A percentile compares a stretch with the other conserved stretches of the same genome.
Evolutionary conservation across 2,329 filamentous ascomycete species (phyloP).

Genomic region (Phyllosticta paracitricarpa): DNA sequence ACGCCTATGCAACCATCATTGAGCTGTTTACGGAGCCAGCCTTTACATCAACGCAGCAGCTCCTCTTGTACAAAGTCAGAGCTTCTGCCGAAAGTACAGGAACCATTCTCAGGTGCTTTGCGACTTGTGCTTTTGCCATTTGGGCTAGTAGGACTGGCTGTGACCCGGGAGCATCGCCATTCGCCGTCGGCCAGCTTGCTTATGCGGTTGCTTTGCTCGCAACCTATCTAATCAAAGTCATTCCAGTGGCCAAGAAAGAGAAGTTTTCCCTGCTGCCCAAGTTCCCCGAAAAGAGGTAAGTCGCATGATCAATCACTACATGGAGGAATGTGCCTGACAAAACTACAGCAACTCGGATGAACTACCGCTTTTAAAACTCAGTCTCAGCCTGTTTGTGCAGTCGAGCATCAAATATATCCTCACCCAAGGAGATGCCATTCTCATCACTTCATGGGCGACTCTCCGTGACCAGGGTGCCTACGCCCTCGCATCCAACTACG

Average conservation of each 20-base stretch:
- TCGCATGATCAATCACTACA: slow-evolving; percentile 7
- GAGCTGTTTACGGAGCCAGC: slow-evolving; percentile 81
- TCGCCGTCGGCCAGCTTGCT: slow-evolving; percentile 73
- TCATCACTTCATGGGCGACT: slow-evolving; percentile 68
- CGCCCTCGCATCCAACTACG: slow-evolving; percentile 85
- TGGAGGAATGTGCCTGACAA: background rate
- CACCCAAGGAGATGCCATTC: slow-evolving; percentile 86
- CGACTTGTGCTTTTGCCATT: slow-evolving; percentile 62
- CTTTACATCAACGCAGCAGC: slow-evolving; percentile 79
- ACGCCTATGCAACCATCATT: slow-evolving; percentile 49
- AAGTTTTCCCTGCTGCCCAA: slow-evolving; percentile 59
- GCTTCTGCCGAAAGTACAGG: slow-evolving; percentile 76
- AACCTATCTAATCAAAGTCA: slow-evolving; percentile 60
- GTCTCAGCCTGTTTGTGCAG: slow-evolving; percentile 76
- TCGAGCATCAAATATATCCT: slow-evolving; percentile 85
- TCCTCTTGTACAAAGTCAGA: slow-evolving; percentile 67
- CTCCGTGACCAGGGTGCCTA: slow-evolving; percentile 82
- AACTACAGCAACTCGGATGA: background rate
- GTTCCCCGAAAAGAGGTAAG: slow-evolving; percentile 34
- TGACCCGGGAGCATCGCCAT: slow-evolving; percentile 70
- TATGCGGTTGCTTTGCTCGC: slow-evolving; percentile 61
- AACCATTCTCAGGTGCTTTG: slow-evolving; percentile 64
- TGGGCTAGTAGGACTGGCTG: slow-evolving; percentile 45
- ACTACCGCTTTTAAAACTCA: slow-evolving; percentile 55
- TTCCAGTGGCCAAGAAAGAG: slow-evolving; percentile 43